phyloP scores from a whole-genome alignment of 2,329 filamentous ascomycete species.

The Neocatenulostroma microsporum region DNA sequence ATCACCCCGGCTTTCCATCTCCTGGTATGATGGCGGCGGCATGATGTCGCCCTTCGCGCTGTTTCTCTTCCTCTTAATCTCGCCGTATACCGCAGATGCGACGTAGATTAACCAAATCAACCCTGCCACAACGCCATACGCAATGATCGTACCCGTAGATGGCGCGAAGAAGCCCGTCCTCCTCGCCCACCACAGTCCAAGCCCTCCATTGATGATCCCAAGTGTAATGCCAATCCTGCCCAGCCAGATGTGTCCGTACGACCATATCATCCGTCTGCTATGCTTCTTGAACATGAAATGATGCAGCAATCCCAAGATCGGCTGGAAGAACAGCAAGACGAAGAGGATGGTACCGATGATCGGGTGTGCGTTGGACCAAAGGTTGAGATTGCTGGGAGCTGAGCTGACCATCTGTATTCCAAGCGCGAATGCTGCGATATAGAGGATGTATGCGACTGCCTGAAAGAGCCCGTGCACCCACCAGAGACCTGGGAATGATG shows the following conservation, averaged over 20 bases:
- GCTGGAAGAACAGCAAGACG: slow-evolving; percentile 48
- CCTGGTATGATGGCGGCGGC: slow-evolving; percentile 4
- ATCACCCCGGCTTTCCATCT: too few relatives aligned
- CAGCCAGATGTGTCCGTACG: slow-evolving; percentile 48
- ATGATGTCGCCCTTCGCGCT: slow-evolving; percentile 8
- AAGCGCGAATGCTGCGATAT: slow-evolving; percentile 44
- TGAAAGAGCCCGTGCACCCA: slow-evolving; percentile 44
- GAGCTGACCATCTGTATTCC: slow-evolving; percentile 45
- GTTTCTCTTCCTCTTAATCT: slow-evolving; percentile 11
- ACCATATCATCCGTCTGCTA: slow-evolving; percentile 39
- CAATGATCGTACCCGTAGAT: slow-evolving; percentile 35
- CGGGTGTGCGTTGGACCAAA: slow-evolving; percentile 38
- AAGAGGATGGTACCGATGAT: slow-evolving; percentile 49
- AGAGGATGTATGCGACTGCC: slow-evolving; percentile 41
- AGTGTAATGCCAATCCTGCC: slow-evolving; percentile 45
- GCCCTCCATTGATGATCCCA: slow-evolving; percentile 50
- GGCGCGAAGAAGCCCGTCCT: slow-evolving; percentile 26
- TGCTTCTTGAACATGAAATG: slow-evolving; percentile 46
- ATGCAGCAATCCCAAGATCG: slow-evolving; percentile 46
- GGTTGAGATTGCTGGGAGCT: slow-evolving; percentile 19
- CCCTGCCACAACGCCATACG: slow-evolving; percentile 44
- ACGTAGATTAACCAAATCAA: slow-evolving; percentile 41
- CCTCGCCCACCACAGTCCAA: slow-evolving; percentile 45
- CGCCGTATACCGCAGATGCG: slow-evolving; percentile 16
- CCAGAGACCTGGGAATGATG: slow-evolving; percentile 38